Base-by-base conservation (phyloP, 75 land plant species). In the Isoetes taiwanensis region DNA sequence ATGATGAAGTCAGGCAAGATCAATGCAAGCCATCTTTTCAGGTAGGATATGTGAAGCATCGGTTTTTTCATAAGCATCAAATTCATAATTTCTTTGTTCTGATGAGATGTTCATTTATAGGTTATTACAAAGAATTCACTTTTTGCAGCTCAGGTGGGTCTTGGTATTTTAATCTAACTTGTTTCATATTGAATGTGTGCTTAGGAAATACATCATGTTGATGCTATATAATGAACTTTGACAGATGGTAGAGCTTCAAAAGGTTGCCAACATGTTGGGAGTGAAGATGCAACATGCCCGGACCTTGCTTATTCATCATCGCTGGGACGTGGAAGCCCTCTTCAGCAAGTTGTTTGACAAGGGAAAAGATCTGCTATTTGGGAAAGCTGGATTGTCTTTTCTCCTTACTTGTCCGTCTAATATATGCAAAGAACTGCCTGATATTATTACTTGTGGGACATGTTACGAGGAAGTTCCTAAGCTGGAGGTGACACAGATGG, bases 251-350 rank as follows among this genome's bases (percentile, higher is more conserved):
- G 97, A 87, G 55, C 54, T 87, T 24, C 72, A 41, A 9, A 79
- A 64, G 54, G 85, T 91, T 28, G 77, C 77, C 72, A 94, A 91
- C 12, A 52, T 87, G 61, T 56, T 91, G 12, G 63, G 75, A 2
- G 16, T 91, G n/a, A 72, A 59, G 31, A 81, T 77, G 30, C 72
- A 89, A 8, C 87, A 91, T 67, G 97, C 97, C 14, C 71, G 97
- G 30, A 81, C 88, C 2, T 61, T 91, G 37, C 86, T 91, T 19
- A 91, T 87, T 29, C 74, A 83, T 64, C 62, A 83, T 53, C 82
- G 95, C 1, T 91, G 97, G 97, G 70, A 91, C 75, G 78, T 87
- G 46, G 97, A 87, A 58, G 81, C 63, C 50, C 59, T 87, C 54
- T 42, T 72, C 37, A 64, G 74, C 4, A 67, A 75, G 17, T 34